These are phyloP conservation scores for Melaleuca quinquenervia DNA, from an alignment of 345 rosid species.

Conservation along the genomic window DNA sequence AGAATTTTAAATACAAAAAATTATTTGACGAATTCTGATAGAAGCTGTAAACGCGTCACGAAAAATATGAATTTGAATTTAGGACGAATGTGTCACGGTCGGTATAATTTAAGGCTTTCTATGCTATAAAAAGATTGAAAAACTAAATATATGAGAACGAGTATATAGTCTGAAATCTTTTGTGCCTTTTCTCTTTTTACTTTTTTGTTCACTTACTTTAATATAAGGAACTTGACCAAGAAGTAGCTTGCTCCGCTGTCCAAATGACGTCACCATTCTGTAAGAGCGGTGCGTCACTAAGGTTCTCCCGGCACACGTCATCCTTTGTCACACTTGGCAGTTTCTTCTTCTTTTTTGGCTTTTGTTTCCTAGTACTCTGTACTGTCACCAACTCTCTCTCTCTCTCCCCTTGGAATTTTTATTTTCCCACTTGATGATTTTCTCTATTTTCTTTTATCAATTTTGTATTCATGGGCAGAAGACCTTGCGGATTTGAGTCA, in stretches of 20 bases:
- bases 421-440: background rate
- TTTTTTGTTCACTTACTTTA: too few relatives aligned
- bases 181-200: too few relatives aligned
- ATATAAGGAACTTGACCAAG: too few relatives aligned
- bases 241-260: background rate
- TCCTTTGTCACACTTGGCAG: background rate
- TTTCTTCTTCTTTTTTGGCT: background rate
- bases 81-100: too few relatives aligned
- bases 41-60: too few relatives aligned
- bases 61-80: too few relatives aligned
- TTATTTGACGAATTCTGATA: too few relatives aligned
- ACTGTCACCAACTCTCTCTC: background rate
- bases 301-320: background rate
- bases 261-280: background rate
- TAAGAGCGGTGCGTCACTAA: background rate
- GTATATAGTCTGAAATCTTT: too few relatives aligned
- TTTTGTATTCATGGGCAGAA: background rate
- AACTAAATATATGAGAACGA: too few relatives aligned
- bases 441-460: background rate
- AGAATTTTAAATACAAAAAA: too few relatives aligned
- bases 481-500: background rate
- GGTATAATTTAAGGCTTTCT: too few relatives aligned
- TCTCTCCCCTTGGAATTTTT: background rate
- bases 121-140: too few relatives aligned
- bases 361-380: background rate